Evolutionary conservation across 495 filamentous ascomycete genomes (phyloP).

Genomic region (Penicillium argentinense): DNA sequence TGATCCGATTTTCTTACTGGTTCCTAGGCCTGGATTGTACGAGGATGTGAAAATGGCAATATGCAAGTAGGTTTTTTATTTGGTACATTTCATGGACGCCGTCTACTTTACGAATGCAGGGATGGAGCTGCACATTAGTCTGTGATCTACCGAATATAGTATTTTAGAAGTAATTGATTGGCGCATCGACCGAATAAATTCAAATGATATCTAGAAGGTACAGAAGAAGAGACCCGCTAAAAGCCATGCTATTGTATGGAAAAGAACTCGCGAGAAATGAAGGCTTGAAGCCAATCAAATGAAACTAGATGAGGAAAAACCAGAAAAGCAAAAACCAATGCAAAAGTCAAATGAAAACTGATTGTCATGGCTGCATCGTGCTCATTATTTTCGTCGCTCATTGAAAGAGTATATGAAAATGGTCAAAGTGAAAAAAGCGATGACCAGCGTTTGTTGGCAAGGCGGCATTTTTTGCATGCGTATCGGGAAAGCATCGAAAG

Average conservation of each 20-base stretch:
- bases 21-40: too few relatives aligned
- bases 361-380: background rate
- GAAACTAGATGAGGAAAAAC: background rate
- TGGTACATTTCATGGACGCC: too few relatives aligned
- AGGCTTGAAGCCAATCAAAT: background rate
- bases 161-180: too few relatives aligned
- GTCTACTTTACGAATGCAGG: too few relatives aligned
- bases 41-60: too few relatives aligned
- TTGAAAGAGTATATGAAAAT: background rate
- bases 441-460: background rate
- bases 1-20: too few relatives aligned
- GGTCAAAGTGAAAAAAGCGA: background rate
- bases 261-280: slow-evolving; percentile 1
- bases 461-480: background rate
- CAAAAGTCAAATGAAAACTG: background rate
- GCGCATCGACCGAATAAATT: too few relatives aligned
- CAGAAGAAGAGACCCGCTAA: background rate
- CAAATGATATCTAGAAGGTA: background rate
- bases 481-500: background rate
- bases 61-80: too few relatives aligned
- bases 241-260: background rate
- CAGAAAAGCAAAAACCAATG: background rate
- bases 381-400: slow-evolving; percentile 7
- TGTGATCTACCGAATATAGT: too few relatives aligned
- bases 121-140: too few relatives aligned